Percentiles rank a stretch among this genome's conserved stretches.
Conservation (phyloP, 1,139 yeast species). For the Suhomyces bribrorum region DNA sequence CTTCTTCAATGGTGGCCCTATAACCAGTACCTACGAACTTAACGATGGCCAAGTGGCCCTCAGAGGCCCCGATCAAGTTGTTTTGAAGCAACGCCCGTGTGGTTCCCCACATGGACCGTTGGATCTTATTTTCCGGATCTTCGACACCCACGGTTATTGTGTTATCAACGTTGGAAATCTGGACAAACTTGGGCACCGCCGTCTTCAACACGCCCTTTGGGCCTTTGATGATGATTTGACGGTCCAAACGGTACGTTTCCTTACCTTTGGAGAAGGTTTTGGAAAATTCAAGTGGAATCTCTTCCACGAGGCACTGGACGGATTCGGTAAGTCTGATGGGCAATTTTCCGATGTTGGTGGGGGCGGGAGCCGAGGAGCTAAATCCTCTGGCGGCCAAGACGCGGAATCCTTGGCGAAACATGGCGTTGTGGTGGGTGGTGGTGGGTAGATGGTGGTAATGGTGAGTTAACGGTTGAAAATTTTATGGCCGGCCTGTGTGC, state of each 20-base stretch:
- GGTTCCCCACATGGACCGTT: conserved; percentile 95
- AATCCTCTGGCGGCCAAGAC: conserved; percentile 19
- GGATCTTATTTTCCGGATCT: conserved; percentile 61
- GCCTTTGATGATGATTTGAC: conserved; percentile 68
- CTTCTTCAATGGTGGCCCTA: conserved; percentile 72
- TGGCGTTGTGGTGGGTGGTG: conserved; percentile 1
- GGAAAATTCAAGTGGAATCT: conserved; percentile 45
- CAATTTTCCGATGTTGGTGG: conserved; percentile 46
- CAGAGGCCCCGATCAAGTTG: conserved; percentile 82
- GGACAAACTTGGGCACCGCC: conserved; percentile 73
- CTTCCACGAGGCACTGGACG: conserved; percentile 36
- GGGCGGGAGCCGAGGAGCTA: conserved; percentile 26
- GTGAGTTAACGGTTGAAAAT: background rate
- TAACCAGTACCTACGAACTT: conserved; percentile 97
- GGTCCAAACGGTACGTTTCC: conserved; percentile 56
- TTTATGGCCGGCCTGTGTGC: background rate
- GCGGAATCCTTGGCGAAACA: conserved; percentile 6
- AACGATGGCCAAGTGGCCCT: conserved; percentile 86
- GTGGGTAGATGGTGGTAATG: background rate
- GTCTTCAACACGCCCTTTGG: conserved; percentile 73
- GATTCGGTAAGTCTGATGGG: conserved; percentile 38
- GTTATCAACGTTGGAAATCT: conserved; percentile 34
- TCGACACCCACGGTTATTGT: conserved; percentile 56
- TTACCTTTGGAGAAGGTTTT: conserved; percentile 72
- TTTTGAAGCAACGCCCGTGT: conserved; percentile 77